Evolutionary conservation across 192 early-diverging fungal species (phyloP), one percentile per base, ranked within the genome.

Genomic region (Backusella psychrophila): DNA sequence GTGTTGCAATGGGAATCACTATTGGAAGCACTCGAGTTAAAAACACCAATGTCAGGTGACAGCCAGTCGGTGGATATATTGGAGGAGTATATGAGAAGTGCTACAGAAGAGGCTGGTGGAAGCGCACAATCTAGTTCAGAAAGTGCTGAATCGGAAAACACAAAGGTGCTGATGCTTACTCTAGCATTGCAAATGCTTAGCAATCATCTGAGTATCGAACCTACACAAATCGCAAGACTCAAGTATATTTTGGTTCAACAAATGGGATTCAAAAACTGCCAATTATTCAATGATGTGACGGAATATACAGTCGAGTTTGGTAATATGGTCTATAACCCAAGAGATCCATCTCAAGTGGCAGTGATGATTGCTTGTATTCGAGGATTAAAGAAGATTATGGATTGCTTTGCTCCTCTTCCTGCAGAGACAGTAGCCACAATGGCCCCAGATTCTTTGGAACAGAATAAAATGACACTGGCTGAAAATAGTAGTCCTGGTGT

Each of bases 161-260:
- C 77, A 31, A 82, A 78, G 42, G 77, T 85, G 42, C 21, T 81
- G 17, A 75, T 90, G 72, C 44, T 87, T 52, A 85, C 79, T 4
- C 66, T 90, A 36, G 87, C 86, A 1, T 70, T 90, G 8, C 87
- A 90, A 75, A 90, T 90, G 89, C 75, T 87, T 1, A 87, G 83
- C 9, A 85, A 86, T 67, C 85, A 85, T 17, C 76, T 84, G 17
- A 80, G 80, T 63, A 85, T 88, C 1, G 78, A 68, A 4, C n/a
- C 82, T 23, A 78, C 82, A 6, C 83, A 87, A 26, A 78, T 88
- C 12, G 84, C 82, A 59, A 79, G 78, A 23, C 66, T 88, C 33
- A 90, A 90, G 68, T 82, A 80, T 44, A 66, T 86, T 17, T 75
- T 88, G 6, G 82, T 87, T n/a, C 74, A 77, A 26, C 76, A 83